Evolutionary conservation across 805 yeast genomes (phyloP), one percentile per base, ranked within the genome.

Genomic region (Cyberlindnera misumaiensis): DNA sequence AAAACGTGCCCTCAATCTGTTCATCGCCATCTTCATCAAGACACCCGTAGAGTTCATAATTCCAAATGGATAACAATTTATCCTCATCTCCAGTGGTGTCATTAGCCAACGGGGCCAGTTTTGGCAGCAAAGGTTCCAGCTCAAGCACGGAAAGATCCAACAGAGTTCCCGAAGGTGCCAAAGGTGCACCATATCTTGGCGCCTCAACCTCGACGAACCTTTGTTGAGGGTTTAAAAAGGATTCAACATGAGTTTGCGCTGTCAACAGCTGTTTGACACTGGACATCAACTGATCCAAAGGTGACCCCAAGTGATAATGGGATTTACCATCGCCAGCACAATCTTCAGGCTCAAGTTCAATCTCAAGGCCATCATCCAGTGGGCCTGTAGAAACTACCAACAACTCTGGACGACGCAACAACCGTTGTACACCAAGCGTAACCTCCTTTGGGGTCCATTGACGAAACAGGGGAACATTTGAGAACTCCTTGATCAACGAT

Each of bases 121-220:
- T 14, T 11, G 18, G 18, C 5, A 8, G 15, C 6, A 8, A 17
- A 29, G 14, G 15, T 27, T 27, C 29, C 9, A 32, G 34, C 10
- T 36, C 39, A 26, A 52, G 46, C 11, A n/a, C 10, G n/a, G 58
- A 46, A 8, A 54, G 32, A 14, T 54, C 52, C 32, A 54, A 45
- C 1, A 40, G 42, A 3, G 54, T 43, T 3, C 40, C 54, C 26
- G 38, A 31, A 6, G 46, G 44, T 4, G 50, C 47, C 34, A 54
- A 45, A 10, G 51, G 51, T 1, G 22, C 11, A 0, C 59, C 57
- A 11, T 42, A 37, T 22, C 18, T 32, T 15, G 47, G 47, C 1
- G 52, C 49, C 1, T 40, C 45, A 11, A 51, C 56, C 14, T 42
- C 40, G 16, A 47, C 51, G 30, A 18, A 54, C 3, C 35, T 22